Evolutionary conservation across 768 basidiomycete genomes (phyloP), one percentile per base, ranked within the genome.

Genomic region (Tulasnella sp.): DNA sequence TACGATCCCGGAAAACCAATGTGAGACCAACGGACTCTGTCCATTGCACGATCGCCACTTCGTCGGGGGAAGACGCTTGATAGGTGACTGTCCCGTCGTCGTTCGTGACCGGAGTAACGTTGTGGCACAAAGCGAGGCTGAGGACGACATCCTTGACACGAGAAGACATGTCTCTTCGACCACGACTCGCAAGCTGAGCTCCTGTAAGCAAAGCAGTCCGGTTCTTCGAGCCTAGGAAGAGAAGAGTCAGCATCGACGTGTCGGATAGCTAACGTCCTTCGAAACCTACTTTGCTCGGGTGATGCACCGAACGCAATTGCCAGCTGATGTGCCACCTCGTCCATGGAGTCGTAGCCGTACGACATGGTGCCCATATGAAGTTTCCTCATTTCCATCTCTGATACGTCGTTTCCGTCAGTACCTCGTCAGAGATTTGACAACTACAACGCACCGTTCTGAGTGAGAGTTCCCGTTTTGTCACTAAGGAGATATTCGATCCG

Each of bases 371-470:
- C 97, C 90, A 98, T 93, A 77, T 98, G 97, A 35, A 99, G 83
- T 79, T 97, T 99, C 84, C 90, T 95, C 91, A 98, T 92, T 80
- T 98, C 96, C 97, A 99, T 99, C 79, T 98, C 96, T 98, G 79
- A 19, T 22, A 3, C 1, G 35, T 35, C 17, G 67, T 26, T 8
- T 34, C 19, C 29, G 44, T 22, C 36, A 26, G 26, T 32, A n/a
- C 26, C 29, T 72, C 6, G 14, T 37, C 9, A 8, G 29, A 35
- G 26, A 52, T 5, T 7, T 3, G 34, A 75, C n/a, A n/a, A n/a
- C n/a, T 32, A 66, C 29, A 52, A 14, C 86, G 34, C 74, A 94
- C 95, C 96, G 78, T 99, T 99, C 79, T 98, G 92, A 0, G 97
- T 99, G 75, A 98, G 80, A 8, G 97, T 99, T 0, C 97, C 97